Conservation (phyloP, 1,284 basidiomycete species). For the Ustilago curta region DNA sequence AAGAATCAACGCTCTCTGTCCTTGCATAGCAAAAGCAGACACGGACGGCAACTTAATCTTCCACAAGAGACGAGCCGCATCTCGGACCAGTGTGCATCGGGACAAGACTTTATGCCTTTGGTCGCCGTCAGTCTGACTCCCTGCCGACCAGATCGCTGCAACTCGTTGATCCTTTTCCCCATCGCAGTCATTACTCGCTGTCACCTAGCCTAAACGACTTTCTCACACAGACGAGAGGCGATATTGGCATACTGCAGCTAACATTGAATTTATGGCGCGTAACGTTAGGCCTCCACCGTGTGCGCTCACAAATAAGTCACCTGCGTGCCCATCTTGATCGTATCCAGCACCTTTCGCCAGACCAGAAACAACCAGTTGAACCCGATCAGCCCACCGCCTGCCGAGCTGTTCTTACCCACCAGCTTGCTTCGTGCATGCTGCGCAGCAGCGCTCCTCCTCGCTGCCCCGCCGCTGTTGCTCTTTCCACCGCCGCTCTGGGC, state of each 20-base stretch:
- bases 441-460: conserved; percentile 30
- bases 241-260: neutral
- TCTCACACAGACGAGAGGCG: too few relatives aligned
- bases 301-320: conserved; percentile 42
- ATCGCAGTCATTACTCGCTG: too few relatives aligned
- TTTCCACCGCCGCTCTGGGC: conserved; percentile 3
- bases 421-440: conserved; percentile 40
- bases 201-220: too few relatives aligned
- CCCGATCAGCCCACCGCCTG: conserved; percentile 18
- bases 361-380: conserved; percentile 40
- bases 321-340: conserved; percentile 55
- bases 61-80: neutral
- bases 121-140: neutral
- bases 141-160: neutral
- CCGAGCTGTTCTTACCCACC: conserved; percentile 19
- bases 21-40: too few relatives aligned
- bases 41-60: neutral
- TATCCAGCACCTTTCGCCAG: conserved; percentile 44
- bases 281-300: too few relatives aligned
- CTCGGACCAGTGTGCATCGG: conserved; percentile 16
- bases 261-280: conserved; percentile 4
- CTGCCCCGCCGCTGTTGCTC: neutral
- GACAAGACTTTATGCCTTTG: conserved; percentile 11
- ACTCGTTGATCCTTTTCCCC: conserved; percentile 2
- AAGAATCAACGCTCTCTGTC: too few relatives aligned